Evolutionary conservation across 352 stramenopile species (phyloP).

Genomic region (Blastocystis sp.): DNA sequence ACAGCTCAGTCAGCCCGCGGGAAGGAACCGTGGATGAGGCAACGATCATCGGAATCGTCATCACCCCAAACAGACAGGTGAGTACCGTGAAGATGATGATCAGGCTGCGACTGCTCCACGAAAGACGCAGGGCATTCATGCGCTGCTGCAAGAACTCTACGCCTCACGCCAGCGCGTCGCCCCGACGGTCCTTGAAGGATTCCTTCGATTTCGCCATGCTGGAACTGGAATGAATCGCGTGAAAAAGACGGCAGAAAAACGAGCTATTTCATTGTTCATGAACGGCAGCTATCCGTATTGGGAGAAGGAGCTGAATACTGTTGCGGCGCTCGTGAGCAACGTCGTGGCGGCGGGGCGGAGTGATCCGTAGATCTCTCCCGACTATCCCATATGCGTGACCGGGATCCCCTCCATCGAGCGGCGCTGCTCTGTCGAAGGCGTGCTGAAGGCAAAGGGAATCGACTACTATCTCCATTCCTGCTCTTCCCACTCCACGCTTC

Average conservation of each 20-base stretch:
- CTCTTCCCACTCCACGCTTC: conserved; percentile 16
- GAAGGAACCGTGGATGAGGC: neutral
- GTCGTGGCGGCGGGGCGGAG: neutral
- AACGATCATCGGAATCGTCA: conserved; percentile 33
- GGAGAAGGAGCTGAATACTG: conserved; percentile 23
- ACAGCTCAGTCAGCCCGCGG: neutral
- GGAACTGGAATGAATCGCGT: neutral
- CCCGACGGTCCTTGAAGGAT: conserved; percentile 31
- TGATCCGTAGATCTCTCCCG: conserved; percentile 30
- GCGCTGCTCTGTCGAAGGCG: neutral
- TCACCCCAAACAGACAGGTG: neutral
- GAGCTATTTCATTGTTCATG: conserved; percentile 7
- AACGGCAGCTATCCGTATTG: conserved; percentile 22
- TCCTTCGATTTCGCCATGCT: conserved; percentile 31
- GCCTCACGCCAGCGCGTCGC: neutral
- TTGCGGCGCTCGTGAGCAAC: neutral
- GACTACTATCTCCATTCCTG: conserved; percentile 6
- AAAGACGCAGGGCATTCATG: conserved; percentile 9
- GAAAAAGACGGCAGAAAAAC: neutral
- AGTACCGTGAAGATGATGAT: conserved; percentile 24
- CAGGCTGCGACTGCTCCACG: conserved; percentile 28
- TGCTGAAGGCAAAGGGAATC: conserved; percentile 25
- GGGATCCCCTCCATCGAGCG: conserved; percentile 45
- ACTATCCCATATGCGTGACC: conserved; percentile 35
- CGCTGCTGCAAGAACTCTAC: conserved; percentile 62